A percentile compares a stretch with the other conserved stretches of the same genome.
Evolutionary conservation across 352 stramenopile genomes (phyloP).

Genomic region (Elongisporangium prolatum): DNA sequence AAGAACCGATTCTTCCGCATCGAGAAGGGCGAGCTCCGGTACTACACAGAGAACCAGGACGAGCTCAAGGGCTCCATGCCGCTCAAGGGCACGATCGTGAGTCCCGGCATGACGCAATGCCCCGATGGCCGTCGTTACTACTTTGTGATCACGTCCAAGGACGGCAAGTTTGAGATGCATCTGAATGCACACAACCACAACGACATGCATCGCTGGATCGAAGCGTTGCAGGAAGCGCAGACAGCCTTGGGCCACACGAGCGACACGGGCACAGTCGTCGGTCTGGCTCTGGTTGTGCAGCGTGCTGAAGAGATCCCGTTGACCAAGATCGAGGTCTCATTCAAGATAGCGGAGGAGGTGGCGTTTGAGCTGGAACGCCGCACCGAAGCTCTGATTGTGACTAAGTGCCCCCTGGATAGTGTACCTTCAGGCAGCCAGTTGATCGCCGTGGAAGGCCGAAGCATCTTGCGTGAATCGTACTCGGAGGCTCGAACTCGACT

Average conservation of each 20-base stretch:
- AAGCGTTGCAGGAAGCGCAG: slow-evolving; percentile 76
- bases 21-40: slow-evolving; percentile 71
- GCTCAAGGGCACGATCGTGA: slow-evolving; percentile 78
- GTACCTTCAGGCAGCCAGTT: slow-evolving; percentile 74
- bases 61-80: slow-evolving; percentile 65
- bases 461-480: slow-evolving; percentile 66
- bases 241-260: slow-evolving; percentile 44
- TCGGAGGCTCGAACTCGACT: slow-evolving; percentile 42
- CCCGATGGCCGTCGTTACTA: slow-evolving; percentile 80
- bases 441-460: slow-evolving; percentile 50
- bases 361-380: slow-evolving; percentile 68
- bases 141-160: slow-evolving; percentile 79
- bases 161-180: slow-evolving; percentile 83
- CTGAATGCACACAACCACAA: slow-evolving; percentile 76
- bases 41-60: slow-evolving; percentile 81
- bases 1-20: slow-evolving; percentile 88
- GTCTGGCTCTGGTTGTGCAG: slow-evolving; percentile 68
- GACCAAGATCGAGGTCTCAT: slow-evolving; percentile 55
- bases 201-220: slow-evolving; percentile 86
- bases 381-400: slow-evolving; percentile 73
- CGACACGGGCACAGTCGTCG: slow-evolving; percentile 48
- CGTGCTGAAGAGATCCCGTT: slow-evolving; percentile 76
- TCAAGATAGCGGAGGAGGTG: slow-evolving; percentile 54
- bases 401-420: slow-evolving; percentile 32
- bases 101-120: slow-evolving; percentile 75